Evolutionary conservation across 176 grass and related monocot species (phyloP), one percentile per base, ranked within the genome.

Genomic region (Coix lacrymajobi): DNA sequence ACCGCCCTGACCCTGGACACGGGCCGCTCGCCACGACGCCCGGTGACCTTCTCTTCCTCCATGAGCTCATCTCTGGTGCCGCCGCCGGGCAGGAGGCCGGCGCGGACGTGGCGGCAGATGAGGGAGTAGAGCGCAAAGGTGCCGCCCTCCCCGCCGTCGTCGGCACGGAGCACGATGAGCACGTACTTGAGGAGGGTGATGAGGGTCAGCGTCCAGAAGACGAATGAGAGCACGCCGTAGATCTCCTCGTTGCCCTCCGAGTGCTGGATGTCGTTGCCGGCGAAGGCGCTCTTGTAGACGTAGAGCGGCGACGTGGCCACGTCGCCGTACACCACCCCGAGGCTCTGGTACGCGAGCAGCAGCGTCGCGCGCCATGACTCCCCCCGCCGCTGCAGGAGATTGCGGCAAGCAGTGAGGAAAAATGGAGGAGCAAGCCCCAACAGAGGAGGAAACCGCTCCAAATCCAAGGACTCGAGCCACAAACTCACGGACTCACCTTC

Each of bases 41-140:
- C 69, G 28, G 26, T 52, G 28, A 38, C 71, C 78, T 87, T 78
- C 3, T 86, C 66, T n/a, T 83, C 83, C 68, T 64, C 60, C 67
- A 85, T 56, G 75, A 96, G 85, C 64, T 99, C 93, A 2, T 98
- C 89, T 30, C 79, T 87, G 62, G 85, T 60, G 85, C 89, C 87
- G 48, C 87, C 86, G 26, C 84, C 89, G 10, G 97, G 89, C 62
- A 96, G 77, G 61, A 96, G 91, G 1, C 97, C 97, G 5, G 91
- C 87, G 25, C 89, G 85, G 11, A 88, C 97, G 66, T 96, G 93
- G 75, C 97, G 93, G 86, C 93, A 96, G 85, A 99, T 95, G 85
- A 99, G 89, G 17, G 97, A 94, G 81, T 99, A 99, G 57, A 99
- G 91, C 69, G 97, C 97, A 84, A 99, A 99, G 34, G 97, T 99